These are phyloP conservation scores for Fraxinus nigra DNA, from an alignment of 305 asterid species.

Conservation along the genomic window DNA sequence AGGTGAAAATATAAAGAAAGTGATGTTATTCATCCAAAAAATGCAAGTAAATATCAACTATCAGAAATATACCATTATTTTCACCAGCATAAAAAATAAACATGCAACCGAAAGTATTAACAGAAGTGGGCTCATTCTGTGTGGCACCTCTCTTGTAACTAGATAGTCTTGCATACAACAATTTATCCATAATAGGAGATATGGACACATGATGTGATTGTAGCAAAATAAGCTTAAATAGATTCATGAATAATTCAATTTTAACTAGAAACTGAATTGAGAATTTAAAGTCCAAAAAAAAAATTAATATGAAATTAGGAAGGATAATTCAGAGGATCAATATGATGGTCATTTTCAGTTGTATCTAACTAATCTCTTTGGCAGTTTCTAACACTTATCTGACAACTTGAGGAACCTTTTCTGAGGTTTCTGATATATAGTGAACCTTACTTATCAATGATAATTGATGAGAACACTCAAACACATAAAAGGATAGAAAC, in stretches of 20 bases:
- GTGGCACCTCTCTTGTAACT: background rate
- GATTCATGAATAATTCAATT: background rate
- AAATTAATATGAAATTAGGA: background rate
- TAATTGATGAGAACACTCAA: background rate
- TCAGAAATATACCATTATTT: background rate
- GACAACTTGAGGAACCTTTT: background rate
- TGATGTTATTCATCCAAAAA: background rate
- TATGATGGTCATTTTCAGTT: background rate
- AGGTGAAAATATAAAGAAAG: constrained; percentile 20
- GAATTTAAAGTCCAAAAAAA: background rate
- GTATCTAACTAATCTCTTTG: background rate
- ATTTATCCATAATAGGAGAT: background rate
- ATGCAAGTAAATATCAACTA: background rate
- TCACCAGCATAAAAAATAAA: constrained; percentile 6
- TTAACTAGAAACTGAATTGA: background rate
- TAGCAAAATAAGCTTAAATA: background rate
- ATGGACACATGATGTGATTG: background rate
- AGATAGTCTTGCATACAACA: background rate
- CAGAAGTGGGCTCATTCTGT: constrained; percentile 8
- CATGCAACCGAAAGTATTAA: background rate
- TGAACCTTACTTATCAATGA: background rate
- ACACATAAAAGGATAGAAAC: background rate
- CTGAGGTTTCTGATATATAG: background rate
- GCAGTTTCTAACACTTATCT: background rate
- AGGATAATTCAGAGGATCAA: background rate